Evolutionary conservation across 2,329 filamentous ascomycete species (phyloP).

Genomic region (Samsoniella hepiali): DNA sequence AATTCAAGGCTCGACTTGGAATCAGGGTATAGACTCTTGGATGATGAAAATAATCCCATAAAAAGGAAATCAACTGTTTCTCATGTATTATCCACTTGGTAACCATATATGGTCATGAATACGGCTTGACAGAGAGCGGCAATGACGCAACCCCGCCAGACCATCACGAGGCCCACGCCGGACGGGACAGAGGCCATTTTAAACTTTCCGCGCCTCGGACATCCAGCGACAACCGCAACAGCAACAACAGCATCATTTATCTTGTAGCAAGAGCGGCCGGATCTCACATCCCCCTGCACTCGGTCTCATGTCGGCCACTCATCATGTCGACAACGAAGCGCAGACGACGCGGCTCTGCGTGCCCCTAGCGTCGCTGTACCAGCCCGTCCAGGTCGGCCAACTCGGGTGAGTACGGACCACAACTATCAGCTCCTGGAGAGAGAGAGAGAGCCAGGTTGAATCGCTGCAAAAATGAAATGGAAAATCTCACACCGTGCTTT

Average conservation of each 20-base stretch:
- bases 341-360: constrained; percentile 38
- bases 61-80: too few relatives aligned
- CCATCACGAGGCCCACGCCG: background rate
- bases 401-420: constrained; percentile 31
- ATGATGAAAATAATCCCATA: too few relatives aligned
- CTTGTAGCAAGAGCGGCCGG: background rate
- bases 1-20: too few relatives aligned
- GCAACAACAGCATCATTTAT: background rate
- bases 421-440: too few relatives aligned
- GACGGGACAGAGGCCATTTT: background rate
- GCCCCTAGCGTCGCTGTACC: constrained; percentile 36
- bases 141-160: constrained; percentile 16
- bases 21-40: too few relatives aligned
- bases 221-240: background rate
- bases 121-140: background rate
- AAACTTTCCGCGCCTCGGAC: background rate
- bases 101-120: background rate
- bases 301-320: background rate
- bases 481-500: background rate
- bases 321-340: constrained; percentile 35
- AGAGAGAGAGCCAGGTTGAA: too few relatives aligned
- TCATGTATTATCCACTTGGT: too few relatives aligned
- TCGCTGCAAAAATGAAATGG: too few relatives aligned
- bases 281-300: too few relatives aligned
- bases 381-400: constrained; percentile 45